Conservation (phyloP, 352 stramenopile species). For the Aphanomyces invadans region DNA sequence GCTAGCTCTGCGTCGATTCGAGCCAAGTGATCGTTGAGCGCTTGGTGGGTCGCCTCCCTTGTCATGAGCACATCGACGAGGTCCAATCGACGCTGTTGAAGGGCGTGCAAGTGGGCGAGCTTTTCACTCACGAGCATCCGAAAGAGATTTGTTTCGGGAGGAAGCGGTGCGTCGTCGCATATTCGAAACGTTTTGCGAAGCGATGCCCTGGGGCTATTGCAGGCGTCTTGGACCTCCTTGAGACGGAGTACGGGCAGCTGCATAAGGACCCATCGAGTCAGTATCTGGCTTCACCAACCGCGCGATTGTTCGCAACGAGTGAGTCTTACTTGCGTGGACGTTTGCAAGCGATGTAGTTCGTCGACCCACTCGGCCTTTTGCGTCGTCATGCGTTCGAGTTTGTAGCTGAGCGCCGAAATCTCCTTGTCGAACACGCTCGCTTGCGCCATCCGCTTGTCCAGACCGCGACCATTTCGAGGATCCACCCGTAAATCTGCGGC, state of each 20-base stretch:
- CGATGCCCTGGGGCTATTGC: conserved; percentile 27
- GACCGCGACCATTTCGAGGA: conserved; percentile 23
- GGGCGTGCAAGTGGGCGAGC: conserved; percentile 1
- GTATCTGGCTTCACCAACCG: no score
- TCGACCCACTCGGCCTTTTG: conserved; percentile 69
- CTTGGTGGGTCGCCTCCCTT: not conserved
- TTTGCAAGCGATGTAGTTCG: conserved; percentile 34
- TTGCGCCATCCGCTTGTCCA: conserved; percentile 24
- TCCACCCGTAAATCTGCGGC: conserved; percentile 30
- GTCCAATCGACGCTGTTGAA: conserved; percentile 15
- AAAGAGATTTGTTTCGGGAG: not conserved
- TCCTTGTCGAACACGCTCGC: conserved; percentile 56
- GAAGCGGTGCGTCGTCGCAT: not conserved
- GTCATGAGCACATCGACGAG: conserved; percentile 13
- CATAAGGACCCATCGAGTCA: no score
- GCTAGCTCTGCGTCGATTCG: conserved; percentile 1
- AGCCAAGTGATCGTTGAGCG: conserved; percentile 3
- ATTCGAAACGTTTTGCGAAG: conserved; percentile 16
- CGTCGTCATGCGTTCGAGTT: conserved; percentile 62
- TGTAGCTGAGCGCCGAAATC: conserved; percentile 66
- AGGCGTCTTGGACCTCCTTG: not conserved
- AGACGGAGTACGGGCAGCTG: conserved; percentile 13
- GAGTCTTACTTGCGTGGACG: not conserved
- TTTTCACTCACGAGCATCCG: conserved; percentile 18
- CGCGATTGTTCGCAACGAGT: no score